Percentiles rank a stretch among this genome's conserved stretches.
phyloP scores from a whole-genome alignment of 2,329 filamentous ascomycete genomes.

The Drechmeria coniospora region DNA sequence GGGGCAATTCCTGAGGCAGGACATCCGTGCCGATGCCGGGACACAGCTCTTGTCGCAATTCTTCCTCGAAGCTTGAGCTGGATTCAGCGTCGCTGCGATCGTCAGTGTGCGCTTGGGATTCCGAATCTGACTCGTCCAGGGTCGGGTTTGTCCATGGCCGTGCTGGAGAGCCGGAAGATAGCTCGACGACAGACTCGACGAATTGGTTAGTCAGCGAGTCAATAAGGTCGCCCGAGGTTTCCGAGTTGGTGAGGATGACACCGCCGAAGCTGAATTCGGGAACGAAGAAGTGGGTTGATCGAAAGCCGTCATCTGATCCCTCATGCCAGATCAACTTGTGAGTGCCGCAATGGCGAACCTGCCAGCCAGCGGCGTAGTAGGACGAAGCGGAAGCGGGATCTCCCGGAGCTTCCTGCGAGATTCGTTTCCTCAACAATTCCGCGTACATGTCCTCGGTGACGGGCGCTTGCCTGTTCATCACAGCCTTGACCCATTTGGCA shows the following conservation, averaged over 20 bases:
- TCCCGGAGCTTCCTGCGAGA: conserved; percentile 5
- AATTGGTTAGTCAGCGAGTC: conserved; percentile 8
- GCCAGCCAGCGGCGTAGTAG: conserved; percentile 11
- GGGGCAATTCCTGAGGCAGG: conserved; percentile 1
- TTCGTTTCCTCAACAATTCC: conserved; percentile 8
- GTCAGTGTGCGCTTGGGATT: conserved; percentile 1
- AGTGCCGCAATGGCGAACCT: conserved; percentile 8
- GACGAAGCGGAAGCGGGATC: conserved; percentile 1
- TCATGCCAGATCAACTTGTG: conserved; percentile 11
- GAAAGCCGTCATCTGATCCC: conserved; percentile 11
- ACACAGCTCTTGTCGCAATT: conserved; percentile 2
- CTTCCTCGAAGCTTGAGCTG: background rate
- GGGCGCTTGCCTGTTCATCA: conserved; percentile 10
- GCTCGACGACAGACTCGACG: conserved; percentile 6
- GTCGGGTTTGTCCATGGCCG: no score
- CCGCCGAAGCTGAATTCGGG: conserved; percentile 11
- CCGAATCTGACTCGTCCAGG: background rate
- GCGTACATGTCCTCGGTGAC: conserved; percentile 10
- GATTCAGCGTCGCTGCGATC: background rate
- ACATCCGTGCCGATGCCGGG: conserved; percentile 1
- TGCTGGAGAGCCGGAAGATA: no score
- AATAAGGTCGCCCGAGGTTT: conserved; percentile 5
- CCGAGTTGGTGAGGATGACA: conserved; percentile 11
- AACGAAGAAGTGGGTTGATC: conserved; percentile 11
- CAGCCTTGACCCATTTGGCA: conserved; percentile 12